A percentile compares a stretch with the other conserved stretches of the same genome.
Evolutionary conservation across 495 filamentous ascomycete species (phyloP).

Genomic region (Annulohypoxylon stygium): DNA sequence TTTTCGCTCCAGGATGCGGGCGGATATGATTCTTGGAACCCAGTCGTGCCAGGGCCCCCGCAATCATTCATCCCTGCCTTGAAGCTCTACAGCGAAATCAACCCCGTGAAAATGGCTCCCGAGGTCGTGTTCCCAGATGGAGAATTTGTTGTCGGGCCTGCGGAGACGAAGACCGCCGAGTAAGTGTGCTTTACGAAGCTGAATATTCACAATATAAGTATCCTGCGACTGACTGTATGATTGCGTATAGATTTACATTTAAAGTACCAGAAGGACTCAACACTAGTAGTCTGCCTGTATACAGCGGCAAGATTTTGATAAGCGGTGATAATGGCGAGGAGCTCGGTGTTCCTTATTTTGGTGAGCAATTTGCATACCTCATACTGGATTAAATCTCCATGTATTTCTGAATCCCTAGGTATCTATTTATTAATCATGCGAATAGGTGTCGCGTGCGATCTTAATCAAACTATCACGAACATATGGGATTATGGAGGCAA

Average conservation of each 20-base stretch:
- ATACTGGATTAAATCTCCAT: not conserved
- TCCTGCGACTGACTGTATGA: not conserved
- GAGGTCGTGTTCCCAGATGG: constrained; percentile 16
- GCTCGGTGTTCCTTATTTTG: constrained; percentile 52
- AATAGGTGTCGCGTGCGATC: constrained; percentile 32
- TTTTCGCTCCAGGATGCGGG: constrained; percentile 42
- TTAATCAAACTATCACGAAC: constrained; percentile 34
- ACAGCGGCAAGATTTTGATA: constrained; percentile 52
- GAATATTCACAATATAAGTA: not conserved
- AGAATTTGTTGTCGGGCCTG: constrained; percentile 24
- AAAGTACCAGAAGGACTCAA: constrained; percentile 24
- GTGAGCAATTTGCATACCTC: constrained; percentile 13
- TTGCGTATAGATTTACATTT: constrained; percentile 24
- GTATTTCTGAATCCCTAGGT: not conserved
- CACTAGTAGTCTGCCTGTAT: constrained; percentile 47
- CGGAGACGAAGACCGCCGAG: constrained; percentile 30
- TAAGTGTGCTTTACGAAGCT: constrained; percentile 6
- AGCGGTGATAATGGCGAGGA: constrained; percentile 51
- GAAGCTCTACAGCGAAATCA: constrained; percentile 23
- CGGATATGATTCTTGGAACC: constrained; percentile 25
- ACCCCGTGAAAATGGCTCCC: constrained; percentile 23
- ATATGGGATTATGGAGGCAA: constrained; percentile 19
- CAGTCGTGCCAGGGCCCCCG: constrained; percentile 4
- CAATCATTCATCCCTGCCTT: constrained; percentile 20
- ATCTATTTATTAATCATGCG: constrained; percentile 22